Percentiles rank a stretch among this genome's conserved stretches.
Evolutionary conservation across 345 rosid genomes (phyloP).

Genomic region (Populus euphratica): DNA sequence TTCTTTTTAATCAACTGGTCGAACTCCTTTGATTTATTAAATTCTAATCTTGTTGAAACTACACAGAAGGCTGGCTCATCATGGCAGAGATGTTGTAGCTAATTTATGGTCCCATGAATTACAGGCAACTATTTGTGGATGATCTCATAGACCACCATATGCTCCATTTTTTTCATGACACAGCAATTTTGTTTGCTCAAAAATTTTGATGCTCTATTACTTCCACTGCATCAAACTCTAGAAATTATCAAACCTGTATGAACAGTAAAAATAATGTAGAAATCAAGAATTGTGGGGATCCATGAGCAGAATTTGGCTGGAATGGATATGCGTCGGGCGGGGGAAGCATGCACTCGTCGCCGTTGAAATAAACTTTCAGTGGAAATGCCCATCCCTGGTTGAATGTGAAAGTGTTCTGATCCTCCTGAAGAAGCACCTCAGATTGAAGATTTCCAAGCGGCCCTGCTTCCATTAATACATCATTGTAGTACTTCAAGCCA

Average conservation of each 20-base stretch:
- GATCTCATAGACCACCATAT: neutral
- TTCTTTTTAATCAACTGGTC: too few species aligned
- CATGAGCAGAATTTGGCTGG: conserved; percentile 56
- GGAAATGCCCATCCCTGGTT: conserved; percentile 81
- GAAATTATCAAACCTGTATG: conserved; percentile 27
- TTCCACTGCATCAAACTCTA: neutral
- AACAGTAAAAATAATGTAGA: conserved; percentile 30
- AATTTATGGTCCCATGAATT: neutral
- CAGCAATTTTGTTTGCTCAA: too few species aligned
- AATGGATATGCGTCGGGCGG: conserved; percentile 37
- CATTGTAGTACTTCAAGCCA: conserved; percentile 75
- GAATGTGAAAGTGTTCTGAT: conserved; percentile 69
- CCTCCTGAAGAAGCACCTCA: conserved; percentile 68
- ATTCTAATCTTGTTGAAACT: too few species aligned
- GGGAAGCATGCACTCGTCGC: too few species aligned
- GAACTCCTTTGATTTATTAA: too few species aligned
- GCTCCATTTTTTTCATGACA: neutral
- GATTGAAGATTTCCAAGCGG: too few species aligned
- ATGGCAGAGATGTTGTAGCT: neutral
- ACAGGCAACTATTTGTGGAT: too few species aligned
- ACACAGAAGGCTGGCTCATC: too few species aligned
- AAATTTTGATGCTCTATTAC: neutral
- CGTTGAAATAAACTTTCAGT: too few species aligned
- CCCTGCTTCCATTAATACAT: conserved; percentile 78
- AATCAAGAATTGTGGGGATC: conserved; percentile 25